These are phyloP conservation scores for Pneumocystis sp. DNA, from an alignment of 1,139 yeast genomes.

Conservation along the genomic window DNA sequence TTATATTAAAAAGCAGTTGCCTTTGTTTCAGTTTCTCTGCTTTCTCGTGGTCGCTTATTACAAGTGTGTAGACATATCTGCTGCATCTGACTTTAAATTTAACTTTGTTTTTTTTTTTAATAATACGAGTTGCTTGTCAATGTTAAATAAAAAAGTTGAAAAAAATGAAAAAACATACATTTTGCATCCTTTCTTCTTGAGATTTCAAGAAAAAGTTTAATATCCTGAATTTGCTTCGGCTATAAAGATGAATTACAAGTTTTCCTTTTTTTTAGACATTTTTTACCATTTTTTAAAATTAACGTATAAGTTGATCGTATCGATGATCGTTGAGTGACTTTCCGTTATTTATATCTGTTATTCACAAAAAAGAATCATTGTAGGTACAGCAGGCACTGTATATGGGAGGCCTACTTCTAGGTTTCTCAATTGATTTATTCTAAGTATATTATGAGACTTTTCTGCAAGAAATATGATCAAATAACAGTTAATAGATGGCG, in stretches of 20 bases:
- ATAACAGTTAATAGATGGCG: not conserved
- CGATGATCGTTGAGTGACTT: not conserved
- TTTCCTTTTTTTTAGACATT: not conserved
- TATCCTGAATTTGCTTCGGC: slow-evolving; percentile 39
- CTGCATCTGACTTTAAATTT: slow-evolving; percentile 99
- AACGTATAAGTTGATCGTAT: not conserved
- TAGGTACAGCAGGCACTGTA: not conserved
- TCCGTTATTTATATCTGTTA: too few relatives aligned
- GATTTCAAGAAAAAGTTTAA: slow-evolving; percentile 94
- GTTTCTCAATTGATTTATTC: not conserved
- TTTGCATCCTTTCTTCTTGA: slow-evolving; percentile 90
- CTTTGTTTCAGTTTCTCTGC: slow-evolving; percentile 92
- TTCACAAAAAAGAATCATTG: not conserved
- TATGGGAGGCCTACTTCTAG: not conserved
- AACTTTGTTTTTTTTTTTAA: slow-evolving; percentile 81
- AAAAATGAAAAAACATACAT: slow-evolving; percentile 14
- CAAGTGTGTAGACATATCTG: slow-evolving; percentile 86
- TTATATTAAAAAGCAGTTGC: not conserved
- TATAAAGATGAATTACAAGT: not conserved
- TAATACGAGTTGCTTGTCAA: slow-evolving; percentile 69
- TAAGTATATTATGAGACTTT: not conserved
- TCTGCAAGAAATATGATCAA: not conserved
- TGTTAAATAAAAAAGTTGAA: not conserved
- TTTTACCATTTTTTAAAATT: not conserved
- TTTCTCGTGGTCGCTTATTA: slow-evolving; percentile 90